These are phyloP conservation scores for Eimeria praecox DNA, from an alignment of 169 alveolate genomes.

Conservation along the genomic window DNA sequence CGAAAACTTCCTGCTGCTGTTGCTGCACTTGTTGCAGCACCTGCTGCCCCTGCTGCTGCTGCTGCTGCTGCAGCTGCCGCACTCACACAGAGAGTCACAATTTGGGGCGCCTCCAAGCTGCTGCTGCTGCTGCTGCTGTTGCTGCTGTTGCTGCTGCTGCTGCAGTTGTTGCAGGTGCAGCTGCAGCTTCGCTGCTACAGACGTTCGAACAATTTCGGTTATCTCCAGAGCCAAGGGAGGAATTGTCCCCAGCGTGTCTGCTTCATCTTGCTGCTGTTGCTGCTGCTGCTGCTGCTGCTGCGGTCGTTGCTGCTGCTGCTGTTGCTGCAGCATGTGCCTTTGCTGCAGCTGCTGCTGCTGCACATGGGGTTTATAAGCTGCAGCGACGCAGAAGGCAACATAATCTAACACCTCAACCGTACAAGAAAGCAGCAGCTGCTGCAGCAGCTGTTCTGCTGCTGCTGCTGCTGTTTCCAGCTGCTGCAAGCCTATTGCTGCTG, in stretches of 20 bases:
- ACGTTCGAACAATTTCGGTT: conserved; percentile 7
- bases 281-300: conserved; percentile 60
- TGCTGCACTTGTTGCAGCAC: neutral
- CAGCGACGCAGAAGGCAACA: conserved; percentile 43
- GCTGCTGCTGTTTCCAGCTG: conserved; percentile 68
- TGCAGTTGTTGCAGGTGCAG: conserved; percentile 51
- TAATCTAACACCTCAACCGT: conserved; percentile 33
- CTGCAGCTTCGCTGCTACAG: conserved; percentile 42
- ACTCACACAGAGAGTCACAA: neutral
- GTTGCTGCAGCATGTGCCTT: conserved; percentile 39
- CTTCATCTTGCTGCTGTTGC: conserved; percentile 39
- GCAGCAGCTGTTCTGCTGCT: conserved; percentile 65
- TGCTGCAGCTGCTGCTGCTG: conserved; percentile 68
- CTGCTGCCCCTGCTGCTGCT: neutral
- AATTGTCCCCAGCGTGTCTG: conserved; percentile 29
- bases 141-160: conserved; percentile 59
- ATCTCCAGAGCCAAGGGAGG: conserved; percentile 39
- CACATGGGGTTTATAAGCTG: conserved; percentile 35
- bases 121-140: conserved; percentile 27
- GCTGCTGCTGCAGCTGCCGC: conserved; percentile 43
- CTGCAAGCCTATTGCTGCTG: conserved; percentile 45
- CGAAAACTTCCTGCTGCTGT: neutral
- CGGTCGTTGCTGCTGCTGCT: conserved; percentile 28
- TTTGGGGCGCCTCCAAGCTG: neutral
- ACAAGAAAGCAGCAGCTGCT: conserved; percentile 55